Evolutionary conservation across 2,329 filamentous ascomycete genomes (phyloP), one percentile per base, ranked within the genome.

Genomic region (Beauveria brongniartii): DNA sequence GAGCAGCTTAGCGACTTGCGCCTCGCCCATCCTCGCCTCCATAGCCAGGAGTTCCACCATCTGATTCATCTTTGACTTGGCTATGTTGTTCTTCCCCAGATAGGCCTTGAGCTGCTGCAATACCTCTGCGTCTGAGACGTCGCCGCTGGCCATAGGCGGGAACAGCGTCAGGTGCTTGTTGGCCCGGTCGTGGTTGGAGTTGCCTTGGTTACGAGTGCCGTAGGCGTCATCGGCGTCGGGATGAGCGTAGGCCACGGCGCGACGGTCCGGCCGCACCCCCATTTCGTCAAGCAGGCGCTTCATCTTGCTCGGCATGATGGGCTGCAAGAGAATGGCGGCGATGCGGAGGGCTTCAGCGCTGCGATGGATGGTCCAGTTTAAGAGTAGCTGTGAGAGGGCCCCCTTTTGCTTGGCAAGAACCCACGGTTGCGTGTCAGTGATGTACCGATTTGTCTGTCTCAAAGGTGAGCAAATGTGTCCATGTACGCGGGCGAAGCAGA

Each of bases 271-370:
- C 3, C 78, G 75, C 5, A 99, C 92, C 1, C 89, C 88, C 9
- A 99, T 77, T 68, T 88, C 82, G 70, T 96, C 88, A 0, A 99
- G 81, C 37, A 97, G 74, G 65, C 84, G 77, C 12, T 75, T 74
- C 52, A 91, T 83, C 73, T 95, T 96, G 46, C 77, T 79, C 0
- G 94, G 94, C 82, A 99, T 96, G 69, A 92, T 90, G 1, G 94
- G 92, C 72, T 96, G 92, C 50, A 99, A 77, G 52, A 97, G 78
- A 66, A 99, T 96, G 16, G 87, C 91, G 0, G 81, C 78, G 26
- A 97, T 84, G 43, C 94, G 88, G 52, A 97, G 72, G 5, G 88
- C 83, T 74, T 99, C 94, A 9, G 87, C 83, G 48, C 81, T 79
- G 48, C 88, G 80, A 71, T 84, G 97, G 30, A 99, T 79, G 43